A percentile compares a stretch with the other conserved stretches of the same genome.
phyloP scores from a whole-genome alignment of 1,284 basidiomycete species.

The Leucoagaricus sp. region DNA sequence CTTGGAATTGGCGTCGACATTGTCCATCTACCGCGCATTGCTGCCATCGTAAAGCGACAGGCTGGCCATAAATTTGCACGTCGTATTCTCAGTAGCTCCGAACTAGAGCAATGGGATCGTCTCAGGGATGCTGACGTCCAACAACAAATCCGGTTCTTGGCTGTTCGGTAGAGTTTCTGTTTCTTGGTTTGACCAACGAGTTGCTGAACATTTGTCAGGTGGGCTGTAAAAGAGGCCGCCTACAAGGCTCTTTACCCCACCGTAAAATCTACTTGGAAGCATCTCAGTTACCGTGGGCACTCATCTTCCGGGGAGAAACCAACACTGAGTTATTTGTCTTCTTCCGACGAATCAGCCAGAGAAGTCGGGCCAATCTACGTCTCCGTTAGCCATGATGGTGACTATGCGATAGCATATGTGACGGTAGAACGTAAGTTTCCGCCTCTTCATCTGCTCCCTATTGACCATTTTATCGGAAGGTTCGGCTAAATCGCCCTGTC shows the following conservation, averaged over 20 bases:
- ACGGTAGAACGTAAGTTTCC: conserved; percentile 50
- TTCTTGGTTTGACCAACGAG: background rate
- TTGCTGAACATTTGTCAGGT: conserved; percentile 44
- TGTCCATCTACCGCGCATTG: conserved; percentile 69
- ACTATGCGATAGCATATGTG: conserved; percentile 79
- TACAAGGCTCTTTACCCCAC: conserved; percentile 84
- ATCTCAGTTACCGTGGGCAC: conserved; percentile 56
- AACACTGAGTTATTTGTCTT: conserved; percentile 44
- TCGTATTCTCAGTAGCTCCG: conserved; percentile 65
- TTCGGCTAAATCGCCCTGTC: too few relatives aligned
- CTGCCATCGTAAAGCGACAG: conserved; percentile 53
- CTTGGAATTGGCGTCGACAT: conserved; percentile 83
- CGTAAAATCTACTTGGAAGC: conserved; percentile 73
- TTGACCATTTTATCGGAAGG: background rate
- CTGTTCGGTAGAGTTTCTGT: conserved; percentile 57
- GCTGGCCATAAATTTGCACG: conserved; percentile 49
- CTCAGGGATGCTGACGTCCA: conserved; percentile 26
- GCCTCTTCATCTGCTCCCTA: background rate
- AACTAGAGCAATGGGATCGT: conserved; percentile 46
- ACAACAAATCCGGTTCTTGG: conserved; percentile 50
- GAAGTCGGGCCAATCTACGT: conserved; percentile 50
- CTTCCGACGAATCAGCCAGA: background rate
- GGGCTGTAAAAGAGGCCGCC: conserved; percentile 87
- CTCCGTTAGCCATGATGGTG: conserved; percentile 85
- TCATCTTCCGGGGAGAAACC: conserved; percentile 47